A percentile compares a stretch with the other conserved stretches of the same genome.
Evolutionary conservation across 352 stramenopile genomes (phyloP).

Genomic region (Globisporangium spiculum): DNA sequence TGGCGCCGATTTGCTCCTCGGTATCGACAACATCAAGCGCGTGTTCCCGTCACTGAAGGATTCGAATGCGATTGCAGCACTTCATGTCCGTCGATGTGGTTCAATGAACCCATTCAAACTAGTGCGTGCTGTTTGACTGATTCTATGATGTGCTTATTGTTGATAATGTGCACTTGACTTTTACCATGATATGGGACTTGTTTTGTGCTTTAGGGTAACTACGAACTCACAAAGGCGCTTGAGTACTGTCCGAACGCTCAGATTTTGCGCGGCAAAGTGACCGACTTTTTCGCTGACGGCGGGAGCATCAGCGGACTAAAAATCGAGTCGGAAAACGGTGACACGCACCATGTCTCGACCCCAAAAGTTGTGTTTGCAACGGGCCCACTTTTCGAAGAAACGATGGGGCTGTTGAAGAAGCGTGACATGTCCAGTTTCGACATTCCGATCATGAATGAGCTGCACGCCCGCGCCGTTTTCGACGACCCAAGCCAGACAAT

Average conservation of each 20-base stretch:
- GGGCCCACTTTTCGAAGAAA: slow-evolving; percentile 63
- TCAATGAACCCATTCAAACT: slow-evolving; percentile 73
- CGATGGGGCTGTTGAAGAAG: slow-evolving; percentile 57
- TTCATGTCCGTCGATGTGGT: slow-evolving; percentile 70
- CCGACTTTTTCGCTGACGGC: slow-evolving; percentile 46
- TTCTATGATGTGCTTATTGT: neutral
- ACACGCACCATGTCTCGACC: slow-evolving; percentile 54
- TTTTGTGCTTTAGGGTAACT: slow-evolving; percentile 29
- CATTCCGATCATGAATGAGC: slow-evolving; percentile 68
- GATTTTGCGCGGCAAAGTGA: slow-evolving; percentile 57
- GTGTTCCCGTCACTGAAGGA: slow-evolving; percentile 61
- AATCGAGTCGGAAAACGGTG: slow-evolving; percentile 46
- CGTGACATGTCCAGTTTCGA: slow-evolving; percentile 48
- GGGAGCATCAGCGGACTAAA: slow-evolving; percentile 55
- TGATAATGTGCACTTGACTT: neutral
- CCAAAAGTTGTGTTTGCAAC: slow-evolving; percentile 71
- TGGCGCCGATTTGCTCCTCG: slow-evolving; percentile 60
- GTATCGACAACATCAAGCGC: slow-evolving; percentile 51
- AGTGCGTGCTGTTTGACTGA: slow-evolving; percentile 13
- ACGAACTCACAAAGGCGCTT: slow-evolving; percentile 59
- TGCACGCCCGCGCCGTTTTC: slow-evolving; percentile 67
- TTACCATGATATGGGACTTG: neutral
- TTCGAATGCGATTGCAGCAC: slow-evolving; percentile 49
- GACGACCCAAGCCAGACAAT: slow-evolving; percentile 60
- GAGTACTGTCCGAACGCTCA: slow-evolving; percentile 62